These are phyloP conservation scores for Moesziomyces parantarcticus DNA, from an alignment of 1,284 basidiomycete species.

Conservation along the genomic window DNA sequence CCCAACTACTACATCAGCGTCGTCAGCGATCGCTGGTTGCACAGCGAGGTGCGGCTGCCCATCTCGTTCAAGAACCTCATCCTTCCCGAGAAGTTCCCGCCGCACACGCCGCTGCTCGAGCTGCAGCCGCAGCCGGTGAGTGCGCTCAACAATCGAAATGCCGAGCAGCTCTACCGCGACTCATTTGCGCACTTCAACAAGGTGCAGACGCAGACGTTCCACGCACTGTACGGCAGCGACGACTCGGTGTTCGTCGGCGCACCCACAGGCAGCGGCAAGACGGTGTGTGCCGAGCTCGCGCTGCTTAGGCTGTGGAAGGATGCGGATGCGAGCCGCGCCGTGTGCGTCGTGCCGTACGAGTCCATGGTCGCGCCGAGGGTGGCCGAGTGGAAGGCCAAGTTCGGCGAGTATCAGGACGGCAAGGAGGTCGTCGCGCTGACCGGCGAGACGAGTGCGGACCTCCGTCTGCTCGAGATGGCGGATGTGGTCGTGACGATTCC, in stretches of 20 bases:
- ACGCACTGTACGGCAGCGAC: constrained; percentile 93
- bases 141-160: constrained; percentile 90
- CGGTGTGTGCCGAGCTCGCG: constrained; percentile 95
- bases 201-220: constrained; percentile 99
- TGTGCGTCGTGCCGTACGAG: constrained; percentile 95
- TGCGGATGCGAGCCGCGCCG: constrained; percentile 79
- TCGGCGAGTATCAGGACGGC: constrained; percentile 81
- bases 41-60: constrained; percentile 91
- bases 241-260: constrained; percentile 96
- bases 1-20: constrained; percentile 98
- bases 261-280: constrained; percentile 96
- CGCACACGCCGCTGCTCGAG: constrained; percentile 90
- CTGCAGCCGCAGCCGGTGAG: constrained; percentile 89
- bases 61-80: constrained; percentile 98
- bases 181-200: constrained; percentile 91
- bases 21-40: constrained; percentile 94
- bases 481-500: constrained; percentile 93
- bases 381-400: constrained; percentile 88
- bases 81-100: constrained; percentile 94
- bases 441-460: constrained; percentile 92
- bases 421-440: constrained; percentile 93
- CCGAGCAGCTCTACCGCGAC: constrained; percentile 79
- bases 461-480: constrained; percentile 80
- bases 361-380: constrained; percentile 95
- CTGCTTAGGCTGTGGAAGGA: constrained; percentile 91